Evolutionary conservation across 106 monocot genomes (phyloP), one percentile per base, ranked within the genome.

Genomic region (Dioscorea alata): DNA sequence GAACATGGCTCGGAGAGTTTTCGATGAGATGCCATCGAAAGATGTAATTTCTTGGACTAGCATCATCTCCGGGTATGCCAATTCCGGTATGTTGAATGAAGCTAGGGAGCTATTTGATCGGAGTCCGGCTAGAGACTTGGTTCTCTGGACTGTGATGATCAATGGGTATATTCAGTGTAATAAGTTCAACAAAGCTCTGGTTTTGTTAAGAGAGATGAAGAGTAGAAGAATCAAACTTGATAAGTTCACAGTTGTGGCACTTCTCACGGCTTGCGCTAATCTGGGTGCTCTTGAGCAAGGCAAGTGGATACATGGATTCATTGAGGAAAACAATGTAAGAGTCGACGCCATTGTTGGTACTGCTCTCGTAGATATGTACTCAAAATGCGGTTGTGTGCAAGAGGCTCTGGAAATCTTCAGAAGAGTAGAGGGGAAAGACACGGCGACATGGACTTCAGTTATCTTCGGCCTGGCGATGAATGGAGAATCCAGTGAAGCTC

Each of bases 401-500:
- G 73, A 71, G 24, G 67, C 89, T 1, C 31, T 80, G 69, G 67
- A 82, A 61, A 53, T 89, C 17, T 85, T 89, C 33, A 34, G 24
- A 4, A 60, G n/a, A 23, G 17, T 75, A 0, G 70, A 69, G 66
- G 23, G 31, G 31, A 75, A 76, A 68, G 82, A 85, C 60, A 71
- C 68, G 0, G 60, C 57, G 12, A 59, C 72, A 23, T 89, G 82
- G 82, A 82, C 82, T 28, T 72, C 85, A 31, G 62, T 80, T 2
- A 85, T 89, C 16, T 79, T 75, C 12, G 82, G 82, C 6, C 65
- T 89, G 4, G 82, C 89, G 4, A 62, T 80, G 73, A 80, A 82
- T 52, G 83, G 85, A 2, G 64, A 67, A 25, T 57, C 67, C 12
- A 17, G 19, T 9, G 59, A 65, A 66, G 85, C 85, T 15, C 74